Conservation (phyloP, 768 basidiomycete species). For the Guyanaporus albipodus region DNA sequence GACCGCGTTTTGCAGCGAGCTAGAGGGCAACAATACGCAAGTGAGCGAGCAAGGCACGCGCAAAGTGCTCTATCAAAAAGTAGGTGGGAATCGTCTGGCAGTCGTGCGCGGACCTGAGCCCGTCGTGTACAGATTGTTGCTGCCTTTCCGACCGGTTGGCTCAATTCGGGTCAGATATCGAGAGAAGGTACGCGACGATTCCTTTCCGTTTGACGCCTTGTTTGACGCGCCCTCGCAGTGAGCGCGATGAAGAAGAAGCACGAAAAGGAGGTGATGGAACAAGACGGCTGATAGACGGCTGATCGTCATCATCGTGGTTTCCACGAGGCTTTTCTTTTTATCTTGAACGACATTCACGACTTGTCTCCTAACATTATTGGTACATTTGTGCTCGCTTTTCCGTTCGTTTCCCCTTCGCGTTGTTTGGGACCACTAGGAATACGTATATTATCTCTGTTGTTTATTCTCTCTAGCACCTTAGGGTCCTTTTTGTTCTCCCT, state of each 20-base stretch:
- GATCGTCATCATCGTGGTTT: neutral
- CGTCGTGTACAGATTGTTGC: conserved; percentile 54
- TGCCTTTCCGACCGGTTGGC: conserved; percentile 82
- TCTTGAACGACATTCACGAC: neutral
- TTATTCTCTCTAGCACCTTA: conserved; percentile 15
- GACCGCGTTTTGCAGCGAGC: conserved; percentile 31
- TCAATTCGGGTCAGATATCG: conserved; percentile 81
- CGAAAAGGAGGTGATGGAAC: conserved; percentile 68
- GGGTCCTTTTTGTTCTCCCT: conserved; percentile 11
- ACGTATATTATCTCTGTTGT: conserved; percentile 16
- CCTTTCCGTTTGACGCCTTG: neutral
- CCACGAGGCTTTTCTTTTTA: too few relatives aligned
- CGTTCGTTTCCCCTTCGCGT: neutral
- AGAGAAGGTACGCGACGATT: conserved; percentile 61
- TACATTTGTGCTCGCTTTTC: conserved; percentile 1
- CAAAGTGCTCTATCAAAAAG: conserved; percentile 79
- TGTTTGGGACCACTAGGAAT: neutral
- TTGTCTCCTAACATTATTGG: conserved; percentile 19
- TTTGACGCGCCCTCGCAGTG: conserved; percentile 49
- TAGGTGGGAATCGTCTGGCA: conserved; percentile 21
- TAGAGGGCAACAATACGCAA: conserved; percentile 66
- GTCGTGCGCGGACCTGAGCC: neutral
- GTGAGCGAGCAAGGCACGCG: conserved; percentile 79
- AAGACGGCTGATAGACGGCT: conserved; percentile 35
- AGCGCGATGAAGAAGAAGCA: conserved; percentile 82